These are phyloP conservation scores for Begonia masoniana DNA, from an alignment of 306 rosid genomes.

Conservation along the genomic window DNA sequence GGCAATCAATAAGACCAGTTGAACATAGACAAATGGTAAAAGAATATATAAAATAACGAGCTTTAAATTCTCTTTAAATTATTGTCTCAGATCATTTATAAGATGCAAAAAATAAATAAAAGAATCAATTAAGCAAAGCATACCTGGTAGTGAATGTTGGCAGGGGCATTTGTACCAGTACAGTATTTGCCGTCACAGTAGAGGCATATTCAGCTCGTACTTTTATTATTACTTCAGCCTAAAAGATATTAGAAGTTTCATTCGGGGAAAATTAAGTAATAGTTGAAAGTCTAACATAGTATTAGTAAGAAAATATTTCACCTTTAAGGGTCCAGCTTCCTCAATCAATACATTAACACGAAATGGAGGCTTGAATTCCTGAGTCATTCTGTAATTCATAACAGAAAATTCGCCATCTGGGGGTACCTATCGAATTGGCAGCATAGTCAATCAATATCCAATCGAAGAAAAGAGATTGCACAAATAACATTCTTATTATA, in stretches of 20 bases:
- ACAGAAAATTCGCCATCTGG: constrained; percentile 82
- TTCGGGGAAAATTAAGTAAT: constrained; percentile 9
- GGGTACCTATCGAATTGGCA: constrained; percentile 37
- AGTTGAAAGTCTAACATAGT: constrained; percentile 2
- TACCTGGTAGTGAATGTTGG: constrained; percentile 65
- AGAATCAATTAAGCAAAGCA: background rate
- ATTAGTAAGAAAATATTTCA: constrained; percentile 13
- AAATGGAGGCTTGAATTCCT: constrained; percentile 72
- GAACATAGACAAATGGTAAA: too few species aligned
- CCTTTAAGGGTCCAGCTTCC: constrained; percentile 64
- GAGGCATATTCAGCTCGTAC: constrained; percentile 59
- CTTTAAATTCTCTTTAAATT: background rate
- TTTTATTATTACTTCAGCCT: constrained; percentile 73
- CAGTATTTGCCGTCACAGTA: constrained; percentile 43
- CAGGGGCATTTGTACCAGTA: constrained; percentile 61
- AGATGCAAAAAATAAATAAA: constrained; percentile 15
- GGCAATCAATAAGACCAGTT: too few species aligned
- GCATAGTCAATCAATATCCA: constrained; percentile 7
- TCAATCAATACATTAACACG: constrained; percentile 59
- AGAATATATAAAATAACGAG: too few species aligned
- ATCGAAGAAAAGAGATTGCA: background rate
- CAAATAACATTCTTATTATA: background rate
- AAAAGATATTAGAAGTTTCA: constrained; percentile 12
- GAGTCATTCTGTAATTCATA: constrained; percentile 84
- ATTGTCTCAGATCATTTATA: background rate